These are phyloP conservation scores for Trichosphaerium sp. DNA, from an alignment of 78 protist species.

Conservation along the genomic window DNA sequence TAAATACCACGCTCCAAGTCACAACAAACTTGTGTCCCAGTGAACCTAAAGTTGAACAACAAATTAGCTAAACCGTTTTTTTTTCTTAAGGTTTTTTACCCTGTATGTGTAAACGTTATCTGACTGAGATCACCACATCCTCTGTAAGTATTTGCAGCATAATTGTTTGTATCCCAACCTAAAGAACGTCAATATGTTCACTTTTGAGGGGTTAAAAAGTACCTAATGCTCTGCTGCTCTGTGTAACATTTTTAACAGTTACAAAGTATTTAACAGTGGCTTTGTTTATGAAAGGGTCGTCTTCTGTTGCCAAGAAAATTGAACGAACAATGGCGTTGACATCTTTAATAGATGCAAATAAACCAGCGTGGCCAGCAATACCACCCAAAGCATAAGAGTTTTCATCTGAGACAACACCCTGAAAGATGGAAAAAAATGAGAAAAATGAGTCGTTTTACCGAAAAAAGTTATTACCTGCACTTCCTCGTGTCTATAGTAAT, in stretches of 20 bases:
- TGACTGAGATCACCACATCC: conserved; percentile 3
- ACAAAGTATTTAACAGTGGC: conserved; percentile 43
- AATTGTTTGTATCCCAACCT: conserved; percentile 51
- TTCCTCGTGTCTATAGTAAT: conserved; percentile 35
- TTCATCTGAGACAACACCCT: conserved; percentile 63
- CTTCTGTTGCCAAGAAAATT: not conserved
- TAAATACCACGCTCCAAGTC: not conserved
- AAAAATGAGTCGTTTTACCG: too few relatives aligned
- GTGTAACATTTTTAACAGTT: conserved; percentile 44
- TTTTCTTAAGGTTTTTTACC: too few relatives aligned
- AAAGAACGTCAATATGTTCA: conserved; percentile 37
- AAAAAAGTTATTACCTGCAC: conserved; percentile 10
- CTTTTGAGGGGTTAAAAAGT: too few relatives aligned
- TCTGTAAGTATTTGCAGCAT: not conserved
- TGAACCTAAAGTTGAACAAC: conserved; percentile 24
- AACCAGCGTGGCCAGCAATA: conserved; percentile 73
- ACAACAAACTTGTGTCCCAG: conserved; percentile 30
- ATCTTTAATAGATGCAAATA: conserved; percentile 48
- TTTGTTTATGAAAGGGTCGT: conserved; percentile 21
- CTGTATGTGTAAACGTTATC: too few relatives aligned
- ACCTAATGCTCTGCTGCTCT: conserved; percentile 35
- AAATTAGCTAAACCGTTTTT: not conserved
- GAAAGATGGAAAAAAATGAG: not conserved
- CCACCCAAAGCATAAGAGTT: conserved; percentile 79
- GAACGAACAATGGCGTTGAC: too few relatives aligned